These are phyloP conservation scores for Aspergillus avenaceus DNA, from an alignment of 495 filamentous ascomycete genomes.

Conservation along the genomic window DNA sequence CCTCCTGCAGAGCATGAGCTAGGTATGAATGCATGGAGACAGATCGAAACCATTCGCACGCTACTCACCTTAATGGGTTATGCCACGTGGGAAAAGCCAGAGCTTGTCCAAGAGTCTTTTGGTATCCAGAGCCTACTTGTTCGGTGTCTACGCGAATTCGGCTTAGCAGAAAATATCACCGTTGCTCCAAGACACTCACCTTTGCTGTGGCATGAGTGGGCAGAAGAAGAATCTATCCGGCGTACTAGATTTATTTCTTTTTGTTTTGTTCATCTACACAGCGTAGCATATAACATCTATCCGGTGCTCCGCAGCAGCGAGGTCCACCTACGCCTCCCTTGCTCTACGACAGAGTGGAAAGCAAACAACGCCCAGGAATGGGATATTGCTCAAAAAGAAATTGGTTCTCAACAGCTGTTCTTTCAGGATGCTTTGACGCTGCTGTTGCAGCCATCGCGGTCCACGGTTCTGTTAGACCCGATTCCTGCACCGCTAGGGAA, in stretches of 20 bases:
- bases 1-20: slow-evolving; percentile 10
- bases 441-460: slow-evolving; percentile 29
- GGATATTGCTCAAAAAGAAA: slow-evolving; percentile 28
- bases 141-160: slow-evolving; percentile 30
- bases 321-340: slow-evolving; percentile 36
- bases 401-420: slow-evolving; percentile 31
- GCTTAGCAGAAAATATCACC: slow-evolving; percentile 22
- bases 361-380: slow-evolving; percentile 29
- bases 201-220: slow-evolving; percentile 36
- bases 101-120: slow-evolving; percentile 36
- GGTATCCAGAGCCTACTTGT: slow-evolving; percentile 30
- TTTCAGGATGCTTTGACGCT: slow-evolving; percentile 38
- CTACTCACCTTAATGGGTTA: slow-evolving; percentile 35
- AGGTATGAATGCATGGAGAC: slow-evolving; percentile 14
- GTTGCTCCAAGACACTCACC: slow-evolving; percentile 17
- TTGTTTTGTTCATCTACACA: slow-evolving; percentile 38
- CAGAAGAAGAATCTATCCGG: slow-evolving; percentile 34
- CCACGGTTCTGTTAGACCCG: slow-evolving; percentile 24
- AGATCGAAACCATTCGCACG: slow-evolving; percentile 34
- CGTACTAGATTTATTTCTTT: slow-evolving; percentile 37
- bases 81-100: slow-evolving; percentile 34
- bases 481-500: slow-evolving; percentile 37
- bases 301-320: slow-evolving; percentile 37
- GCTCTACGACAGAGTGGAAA: slow-evolving; percentile 36
- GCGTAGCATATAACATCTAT: slow-evolving; percentile 37